Percentiles rank a stretch among this genome's conserved stretches.
Conservation (phyloP, 1,284 basidiomycete genomes). For the Sanghuangporus weigelae region DNA sequence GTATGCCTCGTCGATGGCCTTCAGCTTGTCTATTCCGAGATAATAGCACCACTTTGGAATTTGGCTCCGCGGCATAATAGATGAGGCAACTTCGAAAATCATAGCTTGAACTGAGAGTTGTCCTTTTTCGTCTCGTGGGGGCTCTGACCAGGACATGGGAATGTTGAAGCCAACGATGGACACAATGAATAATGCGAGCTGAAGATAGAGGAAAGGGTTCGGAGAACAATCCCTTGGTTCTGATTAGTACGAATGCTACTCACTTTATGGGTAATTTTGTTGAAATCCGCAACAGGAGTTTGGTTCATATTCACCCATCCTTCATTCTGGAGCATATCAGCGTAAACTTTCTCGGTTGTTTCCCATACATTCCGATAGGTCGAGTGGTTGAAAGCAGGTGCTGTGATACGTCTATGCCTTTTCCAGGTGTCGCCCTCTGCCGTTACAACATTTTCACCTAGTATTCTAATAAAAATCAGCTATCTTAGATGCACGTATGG, state of each 20-base stretch:
- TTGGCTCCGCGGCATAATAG: not conserved
- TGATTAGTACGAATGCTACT: too few species aligned
- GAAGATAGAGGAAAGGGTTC: too few species aligned
- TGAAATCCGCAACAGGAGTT: constrained; percentile 19
- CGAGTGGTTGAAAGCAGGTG: constrained; percentile 28
- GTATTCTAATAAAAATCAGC: constrained; percentile 5
- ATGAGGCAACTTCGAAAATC: constrained; percentile 11
- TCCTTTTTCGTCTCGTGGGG: constrained; percentile 1
- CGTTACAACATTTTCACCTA: constrained; percentile 30
- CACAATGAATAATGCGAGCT: constrained; percentile 15
- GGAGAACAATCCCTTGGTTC: too few species aligned
- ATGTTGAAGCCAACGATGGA: constrained; percentile 16
- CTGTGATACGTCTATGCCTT: constrained; percentile 28
- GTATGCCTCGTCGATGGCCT: constrained; percentile 12
- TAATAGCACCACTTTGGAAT: constrained; percentile 12
- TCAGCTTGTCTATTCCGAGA: constrained; percentile 3
- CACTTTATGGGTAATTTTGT: constrained; percentile 23
- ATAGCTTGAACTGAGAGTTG: constrained; percentile 7
- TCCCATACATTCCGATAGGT: constrained; percentile 25
- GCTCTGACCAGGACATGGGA: constrained; percentile 12
- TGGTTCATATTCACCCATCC: constrained; percentile 23
- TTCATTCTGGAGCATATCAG: constrained; percentile 26
- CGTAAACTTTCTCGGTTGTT: constrained; percentile 23
- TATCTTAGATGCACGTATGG: not conserved
- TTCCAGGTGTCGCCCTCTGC: constrained; percentile 29